These are phyloP conservation scores for Ustilago lituana DNA, from an alignment of 1,284 basidiomycete species.

Conservation along the genomic window DNA sequence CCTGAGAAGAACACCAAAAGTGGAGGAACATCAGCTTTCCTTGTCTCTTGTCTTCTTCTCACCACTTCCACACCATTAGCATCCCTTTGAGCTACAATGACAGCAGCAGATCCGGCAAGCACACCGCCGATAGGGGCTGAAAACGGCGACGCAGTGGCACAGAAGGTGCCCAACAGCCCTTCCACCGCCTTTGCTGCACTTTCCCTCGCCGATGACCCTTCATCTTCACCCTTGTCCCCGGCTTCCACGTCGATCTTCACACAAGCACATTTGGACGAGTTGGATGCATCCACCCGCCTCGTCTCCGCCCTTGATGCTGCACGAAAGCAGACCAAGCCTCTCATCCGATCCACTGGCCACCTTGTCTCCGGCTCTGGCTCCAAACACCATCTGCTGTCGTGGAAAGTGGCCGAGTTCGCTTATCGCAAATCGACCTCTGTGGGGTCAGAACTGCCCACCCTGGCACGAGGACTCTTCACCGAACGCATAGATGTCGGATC, in stretches of 20 bases:
- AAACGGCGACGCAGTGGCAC: background rate
- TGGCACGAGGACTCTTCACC: conserved; percentile 65
- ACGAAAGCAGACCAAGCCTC: conserved; percentile 32
- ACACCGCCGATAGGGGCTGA: background rate
- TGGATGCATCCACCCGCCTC: conserved; percentile 26
- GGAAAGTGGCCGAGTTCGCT: conserved; percentile 65
- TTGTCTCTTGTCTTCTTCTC: background rate
- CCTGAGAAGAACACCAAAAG: background rate
- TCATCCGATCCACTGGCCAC: conserved; percentile 48
- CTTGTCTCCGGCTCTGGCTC: conserved; percentile 2
- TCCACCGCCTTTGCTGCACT: conserved; percentile 34
- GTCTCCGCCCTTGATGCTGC: conserved; percentile 41
- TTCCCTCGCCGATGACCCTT: conserved; percentile 27
- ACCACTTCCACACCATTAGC: background rate
- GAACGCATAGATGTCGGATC: conserved; percentile 34
- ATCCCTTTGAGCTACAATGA: background rate
- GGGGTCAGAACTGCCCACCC: conserved; percentile 58
- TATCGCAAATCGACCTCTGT: conserved; percentile 60
- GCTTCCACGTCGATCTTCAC: conserved; percentile 15
- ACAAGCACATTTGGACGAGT: conserved; percentile 8
- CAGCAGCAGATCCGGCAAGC: background rate
- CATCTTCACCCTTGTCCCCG: conserved; percentile 1
- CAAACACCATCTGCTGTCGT: conserved; percentile 50
- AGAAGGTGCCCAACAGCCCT: conserved; percentile 38
- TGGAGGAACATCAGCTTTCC: background rate